Percentiles rank a stretch among this genome's conserved stretches.
phyloP scores from a whole-genome alignment of 768 basidiomycete species.

The Candolleomyces aberdarensis region DNA sequence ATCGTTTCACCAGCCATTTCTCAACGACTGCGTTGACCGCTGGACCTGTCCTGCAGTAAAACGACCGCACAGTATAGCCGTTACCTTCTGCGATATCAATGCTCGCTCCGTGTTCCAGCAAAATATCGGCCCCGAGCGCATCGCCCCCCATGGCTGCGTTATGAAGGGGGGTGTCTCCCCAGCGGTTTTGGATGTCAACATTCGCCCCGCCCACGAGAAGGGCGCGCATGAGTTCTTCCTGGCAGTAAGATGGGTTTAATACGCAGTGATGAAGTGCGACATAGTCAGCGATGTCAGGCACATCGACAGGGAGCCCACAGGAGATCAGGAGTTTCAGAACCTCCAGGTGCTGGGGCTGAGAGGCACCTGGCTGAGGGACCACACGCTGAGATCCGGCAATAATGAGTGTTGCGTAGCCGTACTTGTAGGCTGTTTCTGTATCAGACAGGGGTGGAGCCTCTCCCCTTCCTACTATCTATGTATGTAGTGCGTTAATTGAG shows the following conservation, averaged over 20 bases:
- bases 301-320: constrained; percentile 35
- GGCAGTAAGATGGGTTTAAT: constrained; percentile 18
- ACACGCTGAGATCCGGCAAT: constrained; percentile 41
- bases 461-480: constrained; percentile 25
- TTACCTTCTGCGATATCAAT: constrained; percentile 38
- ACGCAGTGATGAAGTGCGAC: constrained; percentile 50
- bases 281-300: constrained; percentile 43
- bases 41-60: constrained; percentile 36
- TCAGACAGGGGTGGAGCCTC: constrained; percentile 33
- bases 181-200: constrained; percentile 46
- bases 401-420: constrained; percentile 39
- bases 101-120: constrained; percentile 50
- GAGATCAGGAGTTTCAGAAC: constrained; percentile 40
- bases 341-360: constrained; percentile 16
- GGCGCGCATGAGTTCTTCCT: constrained; percentile 29
- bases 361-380: neutral
- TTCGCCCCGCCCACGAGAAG: constrained; percentile 48
- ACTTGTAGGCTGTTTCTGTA: constrained; percentile 40
- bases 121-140: constrained; percentile 33
- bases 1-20: constrained; percentile 46
- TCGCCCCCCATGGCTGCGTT: constrained; percentile 29
- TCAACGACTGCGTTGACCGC: constrained; percentile 39
- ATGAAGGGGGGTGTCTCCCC: constrained; percentile 42
- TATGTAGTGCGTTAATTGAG: neutral
- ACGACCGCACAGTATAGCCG: constrained; percentile 27